A percentile compares a stretch with the other conserved stretches of the same genome.
These are phyloP conservation scores for Rutstroemia sp. DNA, from an alignment of 2,329 filamentous ascomycete species.

Conservation along the genomic window DNA sequence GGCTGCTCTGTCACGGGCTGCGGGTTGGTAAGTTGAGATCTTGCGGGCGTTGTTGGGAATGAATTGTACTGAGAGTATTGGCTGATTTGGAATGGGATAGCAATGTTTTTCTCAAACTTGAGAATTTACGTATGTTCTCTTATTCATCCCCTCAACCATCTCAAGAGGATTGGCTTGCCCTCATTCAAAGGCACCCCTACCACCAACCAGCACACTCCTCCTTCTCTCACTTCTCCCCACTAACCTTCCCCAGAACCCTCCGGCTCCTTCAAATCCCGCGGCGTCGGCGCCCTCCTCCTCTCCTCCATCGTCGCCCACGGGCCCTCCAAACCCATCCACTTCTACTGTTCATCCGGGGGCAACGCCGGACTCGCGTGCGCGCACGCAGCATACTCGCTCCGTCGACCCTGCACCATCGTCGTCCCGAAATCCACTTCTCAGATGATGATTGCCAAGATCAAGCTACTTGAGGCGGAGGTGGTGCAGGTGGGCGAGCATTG, in stretches of 20 bases:
- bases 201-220: constrained; percentile 13
- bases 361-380: constrained; percentile 82
- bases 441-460: constrained; percentile 65
- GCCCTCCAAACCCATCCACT: constrained; percentile 44
- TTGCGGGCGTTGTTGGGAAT: neutral
- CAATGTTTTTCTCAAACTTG: constrained; percentile 75
- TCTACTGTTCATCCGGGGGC: constrained; percentile 74
- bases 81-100: constrained; percentile 8
- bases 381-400: constrained; percentile 58
- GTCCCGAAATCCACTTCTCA: constrained; percentile 49
- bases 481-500: constrained; percentile 62
- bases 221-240: neutral
- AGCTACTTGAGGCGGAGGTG: constrained; percentile 60
- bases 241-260: neutral
- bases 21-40: constrained; percentile 20
- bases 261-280: constrained; percentile 77
- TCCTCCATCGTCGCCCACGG: constrained; percentile 29
- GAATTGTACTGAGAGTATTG: neutral
- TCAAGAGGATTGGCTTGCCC: neutral
- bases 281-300: constrained; percentile 64
- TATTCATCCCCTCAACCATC: neutral
- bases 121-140: constrained; percentile 36
- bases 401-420: constrained; percentile 36
- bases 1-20: constrained; percentile 18
- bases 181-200: constrained; percentile 42